Base-by-base conservation (phyloP, 768 basidiomycete genomes). In the Dentipellis fragilis region DNA sequence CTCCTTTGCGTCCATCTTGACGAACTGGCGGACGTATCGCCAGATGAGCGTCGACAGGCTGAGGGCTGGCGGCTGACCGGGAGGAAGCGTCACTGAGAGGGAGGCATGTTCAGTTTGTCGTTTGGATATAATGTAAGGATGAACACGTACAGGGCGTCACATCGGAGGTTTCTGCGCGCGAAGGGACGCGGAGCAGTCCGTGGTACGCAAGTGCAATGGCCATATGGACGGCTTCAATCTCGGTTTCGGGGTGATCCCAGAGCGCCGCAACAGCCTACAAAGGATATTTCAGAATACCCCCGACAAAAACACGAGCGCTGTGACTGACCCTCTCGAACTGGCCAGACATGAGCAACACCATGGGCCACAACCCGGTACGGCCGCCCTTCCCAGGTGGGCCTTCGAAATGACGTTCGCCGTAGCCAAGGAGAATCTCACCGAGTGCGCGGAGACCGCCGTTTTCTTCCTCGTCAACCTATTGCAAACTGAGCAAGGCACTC, bases 181-280 rank as follows among this genome's bases (percentile, higher is more conserved):
- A 79, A 6, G 95, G 88, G 0, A 94, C 83, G 10, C 93, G 81
- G 19, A 99, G 70, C 4, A 99, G 72, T 1, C 95, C 96, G 65
- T 98, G 93, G 66, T 98, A 99, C 0, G 90, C 83, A 54, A 99
- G 74, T 3, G 87, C 90, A 61, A 96, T 86, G 0, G 90, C 93
- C 22, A 97, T 76, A 68, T 99, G 96, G 4, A 98, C 88, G 0
- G 93, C 94, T 66, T 97, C 96, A 16, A 93, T 81, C 62, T 96
- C 88, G 16, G 89, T 87, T 59, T 89, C 86, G 51, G 80, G 79
- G 61, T 89, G 86, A 47, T 93, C 87, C 81, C 92, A 89, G 9
- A 98, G 71, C 34, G 93, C 85, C 11, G 92, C 89, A 11, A 96
- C 84, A 48, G 95, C 91, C 93, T 95, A 55, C 3, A 57, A 7